phyloP scores from a whole-genome alignment of 805 yeast species.

The Maudiozyma turicensis region DNA sequence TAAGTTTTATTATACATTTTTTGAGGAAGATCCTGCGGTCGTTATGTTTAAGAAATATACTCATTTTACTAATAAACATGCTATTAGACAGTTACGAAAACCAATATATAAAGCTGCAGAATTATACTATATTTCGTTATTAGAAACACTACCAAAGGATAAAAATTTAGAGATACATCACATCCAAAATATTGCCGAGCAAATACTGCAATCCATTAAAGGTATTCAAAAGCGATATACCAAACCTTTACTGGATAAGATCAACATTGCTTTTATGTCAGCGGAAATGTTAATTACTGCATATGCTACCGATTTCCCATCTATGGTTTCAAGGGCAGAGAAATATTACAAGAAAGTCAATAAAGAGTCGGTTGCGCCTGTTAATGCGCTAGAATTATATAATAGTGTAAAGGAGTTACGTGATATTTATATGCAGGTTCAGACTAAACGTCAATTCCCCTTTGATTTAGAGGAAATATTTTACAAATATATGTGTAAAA shows the following conservation, averaged over 20 bases:
- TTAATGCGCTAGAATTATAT: slow-evolving; percentile 52
- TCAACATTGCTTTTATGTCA: slow-evolving; percentile 42
- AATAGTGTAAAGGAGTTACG: slow-evolving; percentile 43
- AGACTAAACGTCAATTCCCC: slow-evolving; percentile 34
- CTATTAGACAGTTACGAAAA: slow-evolving; percentile 34
- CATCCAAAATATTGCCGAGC: slow-evolving; percentile 47
- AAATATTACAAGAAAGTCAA: slow-evolving; percentile 23
- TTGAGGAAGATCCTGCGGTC: slow-evolving; percentile 38
- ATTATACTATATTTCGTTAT: slow-evolving; percentile 33
- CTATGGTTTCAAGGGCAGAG: slow-evolving; percentile 41
- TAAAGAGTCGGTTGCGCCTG: slow-evolving; percentile 34
- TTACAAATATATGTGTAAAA: slow-evolving; percentile 34
- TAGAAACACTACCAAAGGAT: slow-evolving; percentile 50
- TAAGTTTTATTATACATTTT: slow-evolving; percentile 38
- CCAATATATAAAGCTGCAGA: slow-evolving; percentile 35
- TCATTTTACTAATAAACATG: slow-evolving; percentile 20
- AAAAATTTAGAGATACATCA: slow-evolving; percentile 44
- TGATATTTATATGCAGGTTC: slow-evolving; percentile 40
- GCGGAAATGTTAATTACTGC: slow-evolving; percentile 42
- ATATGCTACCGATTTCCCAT: slow-evolving; percentile 44
- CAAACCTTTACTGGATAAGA: slow-evolving; percentile 48
- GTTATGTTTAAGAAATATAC: slow-evolving; percentile 11
- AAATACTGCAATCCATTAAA: slow-evolving; percentile 40
- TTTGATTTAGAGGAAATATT: slow-evolving; percentile 51
- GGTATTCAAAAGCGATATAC: slow-evolving; percentile 50